Evolutionary conservation across 371 early-diverging fungal genomes (phyloP).

Genomic region (Synchytrium microbalum): DNA sequence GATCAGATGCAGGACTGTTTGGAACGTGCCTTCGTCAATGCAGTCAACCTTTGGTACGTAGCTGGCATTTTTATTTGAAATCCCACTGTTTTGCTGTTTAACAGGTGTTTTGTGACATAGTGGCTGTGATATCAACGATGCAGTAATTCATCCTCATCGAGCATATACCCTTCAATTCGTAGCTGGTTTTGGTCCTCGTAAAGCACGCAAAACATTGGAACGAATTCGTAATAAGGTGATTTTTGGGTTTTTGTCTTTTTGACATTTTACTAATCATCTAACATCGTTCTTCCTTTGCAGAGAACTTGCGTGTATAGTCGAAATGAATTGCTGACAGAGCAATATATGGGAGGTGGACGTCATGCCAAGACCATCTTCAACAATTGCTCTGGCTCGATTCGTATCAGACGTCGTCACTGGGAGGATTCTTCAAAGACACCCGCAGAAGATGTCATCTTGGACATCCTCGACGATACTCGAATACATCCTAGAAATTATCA

Average conservation of each 20-base stretch:
- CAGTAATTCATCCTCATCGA: slow-evolving; percentile 57
- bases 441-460: slow-evolving; percentile 40
- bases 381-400: slow-evolving; percentile 89
- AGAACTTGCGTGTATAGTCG: slow-evolving; percentile 7
- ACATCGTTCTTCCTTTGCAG: too few relatives aligned
- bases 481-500: slow-evolving; percentile 95
- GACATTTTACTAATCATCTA: background rate
- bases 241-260: background rate
- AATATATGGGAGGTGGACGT: slow-evolving; percentile 44
- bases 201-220: slow-evolving; percentile 48
- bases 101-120: slow-evolving; percentile 8
- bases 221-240: slow-evolving; percentile 20
- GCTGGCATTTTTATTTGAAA: slow-evolving; percentile 6
- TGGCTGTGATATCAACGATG: slow-evolving; percentile 84
- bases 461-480: slow-evolving; percentile 85
- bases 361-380: slow-evolving; percentile 64
- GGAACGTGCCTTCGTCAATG: slow-evolving; percentile 83
- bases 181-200: slow-evolving; percentile 91
- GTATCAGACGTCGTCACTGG: slow-evolving; percentile 47
- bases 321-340: slow-evolving; percentile 2
- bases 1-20: slow-evolving; percentile 55
- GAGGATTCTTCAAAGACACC: background rate
- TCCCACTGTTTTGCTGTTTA: background rate
- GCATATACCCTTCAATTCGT: slow-evolving; percentile 76
- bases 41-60: slow-evolving; percentile 51